Evolutionary conservation across 768 basidiomycete genomes (phyloP).

Genomic region (Boletus insuetus): DNA sequence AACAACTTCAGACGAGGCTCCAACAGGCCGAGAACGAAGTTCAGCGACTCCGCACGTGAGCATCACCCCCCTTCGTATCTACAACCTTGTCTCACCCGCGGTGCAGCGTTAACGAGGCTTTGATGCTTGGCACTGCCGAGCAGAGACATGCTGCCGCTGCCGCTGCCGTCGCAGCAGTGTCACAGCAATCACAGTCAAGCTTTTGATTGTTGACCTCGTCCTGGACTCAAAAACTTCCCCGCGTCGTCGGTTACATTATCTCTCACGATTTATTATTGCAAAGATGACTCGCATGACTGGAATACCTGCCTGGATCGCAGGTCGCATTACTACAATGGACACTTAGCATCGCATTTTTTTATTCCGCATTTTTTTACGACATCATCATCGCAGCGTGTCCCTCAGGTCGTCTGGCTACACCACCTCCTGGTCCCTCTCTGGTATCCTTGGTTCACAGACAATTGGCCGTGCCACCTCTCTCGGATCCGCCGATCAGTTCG

Average conservation of each 20-base stretch:
- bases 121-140: conserved; percentile 83
- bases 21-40: conserved; percentile 80
- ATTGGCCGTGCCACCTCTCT: conserved; percentile 56
- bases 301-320: conserved; percentile 57
- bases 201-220: conserved; percentile 43
- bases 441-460: conserved; percentile 27
- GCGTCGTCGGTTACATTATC: conserved; percentile 37
- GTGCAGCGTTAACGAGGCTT: conserved; percentile 74
- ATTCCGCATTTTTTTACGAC: conserved; percentile 45
- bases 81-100: not conserved
- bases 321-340: conserved; percentile 54
- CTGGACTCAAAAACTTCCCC: conserved; percentile 25
- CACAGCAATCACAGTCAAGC: conserved; percentile 36
- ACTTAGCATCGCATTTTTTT: conserved; percentile 36
- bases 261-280: conserved; percentile 37
- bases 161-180: conserved; percentile 54
- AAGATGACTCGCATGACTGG: conserved; percentile 40
- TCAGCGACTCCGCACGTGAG: conserved; percentile 66
- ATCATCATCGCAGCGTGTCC: conserved; percentile 19
- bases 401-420: conserved; percentile 20
- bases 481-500: conserved; percentile 22
- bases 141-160: conserved; percentile 61
- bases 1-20: conserved; percentile 71
- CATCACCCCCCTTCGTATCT: not conserved
- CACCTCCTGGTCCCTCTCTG: conserved; percentile 6